A percentile compares a stretch with the other conserved stretches of the same genome.
phyloP scores from a whole-genome alignment of 1,284 basidiomycete genomes.

The Cutaneotrichosporon sp. region DNA sequence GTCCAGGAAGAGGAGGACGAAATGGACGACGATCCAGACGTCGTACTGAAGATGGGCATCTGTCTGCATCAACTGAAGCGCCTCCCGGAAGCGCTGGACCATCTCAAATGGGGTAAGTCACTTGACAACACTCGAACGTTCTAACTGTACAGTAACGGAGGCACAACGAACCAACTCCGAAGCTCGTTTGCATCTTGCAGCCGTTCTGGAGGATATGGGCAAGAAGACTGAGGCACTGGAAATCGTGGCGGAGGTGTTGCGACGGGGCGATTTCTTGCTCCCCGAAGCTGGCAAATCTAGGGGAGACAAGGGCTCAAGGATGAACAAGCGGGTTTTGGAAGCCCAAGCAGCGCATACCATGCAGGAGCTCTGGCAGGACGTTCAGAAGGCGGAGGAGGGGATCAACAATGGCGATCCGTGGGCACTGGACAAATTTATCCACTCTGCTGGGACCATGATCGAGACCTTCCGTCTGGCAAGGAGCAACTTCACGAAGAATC shows the following conservation, averaged over 20 bases:
- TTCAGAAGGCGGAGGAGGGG: slow-evolving; percentile 44
- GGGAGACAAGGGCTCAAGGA: slow-evolving; percentile 25
- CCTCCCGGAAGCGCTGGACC: slow-evolving; percentile 67
- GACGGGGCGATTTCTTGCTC: slow-evolving; percentile 16
- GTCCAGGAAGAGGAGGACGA: slow-evolving; percentile 1
- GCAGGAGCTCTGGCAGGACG: slow-evolving; percentile 42
- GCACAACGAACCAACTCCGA: slow-evolving; percentile 71
- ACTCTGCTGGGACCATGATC: slow-evolving; percentile 76
- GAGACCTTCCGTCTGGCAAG: slow-evolving; percentile 83
- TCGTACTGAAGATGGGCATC: slow-evolving; percentile 57
- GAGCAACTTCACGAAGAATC: slow-evolving; percentile 69
- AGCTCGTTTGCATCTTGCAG: slow-evolving; percentile 80
- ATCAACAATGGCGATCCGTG: slow-evolving; percentile 44
- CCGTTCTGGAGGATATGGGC: slow-evolving; percentile 73
- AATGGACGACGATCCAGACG: slow-evolving; percentile 20
- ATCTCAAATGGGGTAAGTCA: slow-evolving; percentile 69
- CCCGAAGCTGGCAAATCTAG: slow-evolving; percentile 14
- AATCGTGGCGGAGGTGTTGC: slow-evolving; percentile 64
- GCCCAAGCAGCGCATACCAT: slow-evolving; percentile 43
- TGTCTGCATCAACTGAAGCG: slow-evolving; percentile 71
- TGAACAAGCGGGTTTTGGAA: slow-evolving; percentile 38
- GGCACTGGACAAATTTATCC: slow-evolving; percentile 61
- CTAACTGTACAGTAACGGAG: slow-evolving; percentile 57
- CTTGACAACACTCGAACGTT: neutral
- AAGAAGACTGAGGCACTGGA: slow-evolving; percentile 76